These are phyloP conservation scores for Populus euphratica DNA, from an alignment of 345 rosid genomes.

Conservation along the genomic window DNA sequence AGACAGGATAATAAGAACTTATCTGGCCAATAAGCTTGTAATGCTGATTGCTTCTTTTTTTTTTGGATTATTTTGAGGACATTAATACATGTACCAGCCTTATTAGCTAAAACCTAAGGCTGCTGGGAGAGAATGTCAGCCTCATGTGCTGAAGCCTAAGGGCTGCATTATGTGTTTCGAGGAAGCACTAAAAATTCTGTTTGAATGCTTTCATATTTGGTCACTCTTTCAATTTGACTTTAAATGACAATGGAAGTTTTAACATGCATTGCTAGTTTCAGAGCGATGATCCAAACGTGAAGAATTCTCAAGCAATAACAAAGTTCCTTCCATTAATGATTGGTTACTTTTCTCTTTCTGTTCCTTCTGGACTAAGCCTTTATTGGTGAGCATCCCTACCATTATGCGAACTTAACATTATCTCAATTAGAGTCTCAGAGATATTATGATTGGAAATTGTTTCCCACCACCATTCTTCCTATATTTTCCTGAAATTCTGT, in stretches of 20 bases:
- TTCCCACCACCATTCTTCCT: neutral
- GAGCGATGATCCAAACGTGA: slow-evolving; percentile 82
- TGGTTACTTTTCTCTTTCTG: slow-evolving; percentile 94
- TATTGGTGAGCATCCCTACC: slow-evolving; percentile 66
- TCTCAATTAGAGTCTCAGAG: neutral
- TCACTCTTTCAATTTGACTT: neutral
- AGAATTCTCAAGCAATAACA: slow-evolving; percentile 80
- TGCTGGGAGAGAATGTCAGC: neutral
- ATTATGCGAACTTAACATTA: neutral
- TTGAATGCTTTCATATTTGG: neutral
- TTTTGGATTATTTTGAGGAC: slow-evolving; percentile 3
- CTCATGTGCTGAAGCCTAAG: neutral
- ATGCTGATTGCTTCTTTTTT: neutral
- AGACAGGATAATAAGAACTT: neutral
- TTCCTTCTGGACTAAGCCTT: slow-evolving; percentile 96
- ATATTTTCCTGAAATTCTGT: slow-evolving; percentile 13
- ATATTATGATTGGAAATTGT: neutral
- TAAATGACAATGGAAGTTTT: neutral
- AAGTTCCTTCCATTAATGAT: slow-evolving; percentile 84
- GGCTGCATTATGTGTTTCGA: neutral
- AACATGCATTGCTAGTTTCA: slow-evolving; percentile 22
- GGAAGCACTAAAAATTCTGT: neutral
- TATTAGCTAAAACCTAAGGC: neutral
- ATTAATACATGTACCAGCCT: neutral
- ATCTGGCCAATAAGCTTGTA: neutral